Evolutionary conservation across 2,329 filamentous ascomycete genomes (phyloP).

Genomic region (Talaromyces albobiverticillius): DNA sequence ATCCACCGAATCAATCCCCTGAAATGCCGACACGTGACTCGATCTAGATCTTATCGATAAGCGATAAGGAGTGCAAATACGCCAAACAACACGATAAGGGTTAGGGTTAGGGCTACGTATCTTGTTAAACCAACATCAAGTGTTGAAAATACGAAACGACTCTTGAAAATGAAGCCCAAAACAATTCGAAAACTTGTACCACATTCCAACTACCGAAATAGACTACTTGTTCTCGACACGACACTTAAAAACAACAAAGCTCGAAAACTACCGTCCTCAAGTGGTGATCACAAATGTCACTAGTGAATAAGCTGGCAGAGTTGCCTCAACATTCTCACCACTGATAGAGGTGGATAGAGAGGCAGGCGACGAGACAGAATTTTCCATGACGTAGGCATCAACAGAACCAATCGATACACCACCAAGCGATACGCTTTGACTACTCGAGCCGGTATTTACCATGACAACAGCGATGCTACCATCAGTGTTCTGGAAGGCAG

Average conservation of each 20-base stretch:
- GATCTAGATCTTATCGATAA: not conserved
- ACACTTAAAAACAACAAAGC: no score
- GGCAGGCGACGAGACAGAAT: not conserved
- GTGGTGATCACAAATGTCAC: not conserved
- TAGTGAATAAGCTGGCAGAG: not conserved
- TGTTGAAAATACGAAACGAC: no score
- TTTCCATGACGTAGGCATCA: not conserved
- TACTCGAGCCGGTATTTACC: not conserved
- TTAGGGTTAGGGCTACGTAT: no score
- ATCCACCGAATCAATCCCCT: not conserved
- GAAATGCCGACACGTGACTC: not conserved
- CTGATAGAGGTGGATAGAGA: not conserved
- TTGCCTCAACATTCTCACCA: not conserved
- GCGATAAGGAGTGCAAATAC: not conserved
- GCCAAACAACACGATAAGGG: not conserved
- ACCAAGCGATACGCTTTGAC: not conserved
- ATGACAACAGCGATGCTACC: not conserved
- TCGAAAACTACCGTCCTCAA: no score
- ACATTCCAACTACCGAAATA: no score
- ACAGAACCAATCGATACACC: not conserved
- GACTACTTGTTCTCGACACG: no score
- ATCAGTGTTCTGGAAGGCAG: slow-evolving; percentile 7
- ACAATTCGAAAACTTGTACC: no score
- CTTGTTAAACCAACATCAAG: no score
- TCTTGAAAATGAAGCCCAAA: no score